Percentiles rank a stretch among this genome's conserved stretches.
phyloP scores from a whole-genome alignment of 2,329 filamentous ascomycete species.

The Colletotrichum melonis region DNA sequence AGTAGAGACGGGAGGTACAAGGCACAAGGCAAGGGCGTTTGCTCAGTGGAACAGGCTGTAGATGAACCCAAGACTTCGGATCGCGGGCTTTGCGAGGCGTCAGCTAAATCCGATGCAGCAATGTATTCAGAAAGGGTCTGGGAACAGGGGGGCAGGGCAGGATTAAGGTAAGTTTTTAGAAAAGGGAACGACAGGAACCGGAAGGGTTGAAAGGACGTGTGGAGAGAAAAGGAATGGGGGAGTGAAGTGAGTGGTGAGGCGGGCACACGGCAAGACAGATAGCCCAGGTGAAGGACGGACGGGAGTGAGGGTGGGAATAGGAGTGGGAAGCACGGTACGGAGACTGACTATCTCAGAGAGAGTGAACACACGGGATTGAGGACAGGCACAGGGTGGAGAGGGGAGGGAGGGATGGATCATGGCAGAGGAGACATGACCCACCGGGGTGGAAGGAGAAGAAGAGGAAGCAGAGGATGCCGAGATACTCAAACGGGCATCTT shows the following conservation, averaged over 20 bases:
- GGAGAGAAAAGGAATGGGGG: slow-evolving; percentile 17
- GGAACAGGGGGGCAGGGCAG: slow-evolving; percentile 12
- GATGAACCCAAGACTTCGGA: slow-evolving; percentile 30
- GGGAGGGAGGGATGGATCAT: background rate
- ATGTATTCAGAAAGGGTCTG: background rate
- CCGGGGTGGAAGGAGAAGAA: slow-evolving; percentile 15
- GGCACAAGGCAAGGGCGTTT: background rate
- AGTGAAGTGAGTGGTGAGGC: background rate
- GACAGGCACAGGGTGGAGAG: background rate
- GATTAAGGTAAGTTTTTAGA: background rate
- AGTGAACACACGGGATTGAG: background rate
- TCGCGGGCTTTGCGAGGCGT: slow-evolving; percentile 15
- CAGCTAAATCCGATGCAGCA: slow-evolving; percentile 26
- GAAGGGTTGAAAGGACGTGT: slow-evolving; percentile 7
- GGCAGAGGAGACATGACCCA: background rate
- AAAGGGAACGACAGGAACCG: slow-evolving; percentile 16
- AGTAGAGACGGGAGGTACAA: background rate
- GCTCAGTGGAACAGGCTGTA: slow-evolving; percentile 12
- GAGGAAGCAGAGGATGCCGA: slow-evolving; percentile 33
- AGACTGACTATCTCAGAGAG: background rate
- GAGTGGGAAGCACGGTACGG: slow-evolving; percentile 17
- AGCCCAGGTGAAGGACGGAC: background rate
- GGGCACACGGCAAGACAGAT: background rate
- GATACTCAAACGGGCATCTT: slow-evolving; percentile 34
- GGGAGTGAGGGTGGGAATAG: slow-evolving; percentile 9